Evolutionary conservation across 129 eudicot genomes (phyloP).

Genomic region (Mikania micrantha): DNA sequence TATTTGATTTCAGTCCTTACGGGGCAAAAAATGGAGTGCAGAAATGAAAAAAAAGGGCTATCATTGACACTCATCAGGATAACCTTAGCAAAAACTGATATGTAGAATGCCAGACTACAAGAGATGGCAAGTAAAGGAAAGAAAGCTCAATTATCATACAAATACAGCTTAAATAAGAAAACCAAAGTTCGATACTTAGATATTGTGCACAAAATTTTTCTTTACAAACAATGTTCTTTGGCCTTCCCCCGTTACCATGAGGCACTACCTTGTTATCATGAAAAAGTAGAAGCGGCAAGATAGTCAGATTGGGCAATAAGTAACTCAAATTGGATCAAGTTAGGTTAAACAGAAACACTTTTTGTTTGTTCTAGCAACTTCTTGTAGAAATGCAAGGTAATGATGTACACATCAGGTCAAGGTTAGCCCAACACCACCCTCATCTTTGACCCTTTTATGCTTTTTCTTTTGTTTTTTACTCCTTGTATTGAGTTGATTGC

Average conservation of each 20-base stretch:
- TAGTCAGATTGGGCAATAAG: not conserved
- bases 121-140: not conserved
- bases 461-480: too few relatives aligned
- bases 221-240: not conserved
- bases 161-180: not conserved
- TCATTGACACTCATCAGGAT: not conserved
- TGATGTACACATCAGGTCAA: too few relatives aligned
- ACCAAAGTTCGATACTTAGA: not conserved
- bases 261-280: not conserved
- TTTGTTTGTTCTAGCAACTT: too few relatives aligned
- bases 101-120: not conserved
- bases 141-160: too few relatives aligned
- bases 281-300: not conserved
- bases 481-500: too few relatives aligned
- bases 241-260: not conserved
- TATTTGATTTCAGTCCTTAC: not conserved
- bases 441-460: too few relatives aligned
- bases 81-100: not conserved
- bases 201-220: not conserved
- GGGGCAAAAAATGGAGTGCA: not conserved
- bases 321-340: not conserved
- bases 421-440: too few relatives aligned
- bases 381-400: too few relatives aligned
- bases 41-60: not conserved
- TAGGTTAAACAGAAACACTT: not conserved